Evolutionary conservation across 202 grass and related monocot genomes (phyloP).

Genomic region (Schoenoplectus tabernaemontani): DNA sequence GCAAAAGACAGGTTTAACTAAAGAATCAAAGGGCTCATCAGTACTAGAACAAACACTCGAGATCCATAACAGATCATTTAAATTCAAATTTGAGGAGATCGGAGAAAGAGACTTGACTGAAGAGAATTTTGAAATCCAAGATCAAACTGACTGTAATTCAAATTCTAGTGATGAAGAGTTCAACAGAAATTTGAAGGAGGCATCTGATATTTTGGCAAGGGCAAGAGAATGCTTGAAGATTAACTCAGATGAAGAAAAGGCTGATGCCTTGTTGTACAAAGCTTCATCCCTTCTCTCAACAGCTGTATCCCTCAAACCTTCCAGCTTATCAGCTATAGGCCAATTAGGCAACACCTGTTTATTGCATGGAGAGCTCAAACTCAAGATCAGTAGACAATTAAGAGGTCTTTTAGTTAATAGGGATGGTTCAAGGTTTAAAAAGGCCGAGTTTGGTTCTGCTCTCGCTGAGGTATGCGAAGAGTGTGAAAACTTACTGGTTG

Average conservation of each 20-base stretch:
- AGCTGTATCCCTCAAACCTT: slow-evolving; percentile 59
- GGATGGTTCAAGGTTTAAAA: slow-evolving; percentile 34
- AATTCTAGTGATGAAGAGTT: slow-evolving; percentile 45
- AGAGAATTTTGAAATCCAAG: slow-evolving; percentile 6
- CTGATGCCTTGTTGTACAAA: slow-evolving; percentile 60
- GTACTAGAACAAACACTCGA: slow-evolving; percentile 58
- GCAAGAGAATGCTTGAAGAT: slow-evolving; percentile 55
- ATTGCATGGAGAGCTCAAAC: slow-evolving; percentile 88
- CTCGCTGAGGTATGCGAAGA: slow-evolving; percentile 71
- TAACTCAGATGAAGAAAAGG: slow-evolving; percentile 42
- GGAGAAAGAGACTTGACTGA: neutral
- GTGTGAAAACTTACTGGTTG: slow-evolving; percentile 74
- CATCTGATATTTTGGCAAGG: slow-evolving; percentile 42
- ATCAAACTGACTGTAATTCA: slow-evolving; percentile 1
- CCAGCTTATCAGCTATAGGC: slow-evolving; percentile 64
- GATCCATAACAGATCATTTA: slow-evolving; percentile 55
- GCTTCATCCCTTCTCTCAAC: slow-evolving; percentile 59
- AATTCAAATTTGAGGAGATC: slow-evolving; percentile 32
- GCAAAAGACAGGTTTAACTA: slow-evolving; percentile 23
- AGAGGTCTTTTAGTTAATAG: slow-evolving; percentile 58
- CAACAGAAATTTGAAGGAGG: slow-evolving; percentile 47
- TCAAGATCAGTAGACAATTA: slow-evolving; percentile 83
- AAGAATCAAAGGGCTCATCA: slow-evolving; percentile 41
- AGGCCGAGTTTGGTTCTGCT: slow-evolving; percentile 45
- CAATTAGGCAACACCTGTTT: slow-evolving; percentile 84